These are phyloP conservation scores for Avena atlantica DNA, from an alignment of 176 grass and related monocot genomes.

Conservation along the genomic window DNA sequence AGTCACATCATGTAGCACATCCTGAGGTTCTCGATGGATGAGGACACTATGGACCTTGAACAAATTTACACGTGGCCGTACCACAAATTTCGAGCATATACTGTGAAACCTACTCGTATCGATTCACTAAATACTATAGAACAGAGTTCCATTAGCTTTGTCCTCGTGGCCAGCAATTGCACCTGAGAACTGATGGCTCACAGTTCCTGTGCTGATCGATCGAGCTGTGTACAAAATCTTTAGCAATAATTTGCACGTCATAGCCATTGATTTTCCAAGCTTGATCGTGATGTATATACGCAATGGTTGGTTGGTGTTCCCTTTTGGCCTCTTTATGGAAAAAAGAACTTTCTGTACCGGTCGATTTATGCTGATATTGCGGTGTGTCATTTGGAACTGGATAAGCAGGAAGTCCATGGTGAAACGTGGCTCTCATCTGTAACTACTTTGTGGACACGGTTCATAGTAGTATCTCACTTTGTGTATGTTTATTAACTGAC, in stretches of 20 bases:
- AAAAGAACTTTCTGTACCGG: background rate
- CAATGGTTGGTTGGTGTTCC: constrained; percentile 24
- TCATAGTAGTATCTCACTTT: background rate
- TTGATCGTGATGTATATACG: constrained; percentile 22
- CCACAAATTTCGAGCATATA: background rate
- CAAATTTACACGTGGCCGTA: background rate
- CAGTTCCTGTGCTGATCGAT: background rate
- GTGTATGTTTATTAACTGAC: background rate
- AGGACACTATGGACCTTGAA: background rate
- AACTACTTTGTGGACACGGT: constrained; percentile 27
- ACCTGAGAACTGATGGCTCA: background rate
- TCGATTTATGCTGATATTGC: constrained; percentile 10
- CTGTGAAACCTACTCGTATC: background rate
- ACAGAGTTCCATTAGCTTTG: background rate
- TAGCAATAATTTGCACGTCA: background rate
- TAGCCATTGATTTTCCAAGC: background rate
- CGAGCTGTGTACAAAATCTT: background rate
- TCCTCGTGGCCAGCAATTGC: constrained; percentile 7
- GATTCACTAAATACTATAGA: background rate
- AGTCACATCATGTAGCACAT: background rate
- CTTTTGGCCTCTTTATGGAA: constrained; percentile 6
- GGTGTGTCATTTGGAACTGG: background rate
- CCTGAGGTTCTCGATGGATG: background rate
- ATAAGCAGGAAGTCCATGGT: constrained; percentile 18
- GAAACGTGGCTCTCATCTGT: background rate